A percentile compares a stretch with the other conserved stretches of the same genome.
These are phyloP conservation scores for Stygiomarasmius scandens DNA, from an alignment of 1,284 basidiomycete species.

Conservation along the genomic window DNA sequence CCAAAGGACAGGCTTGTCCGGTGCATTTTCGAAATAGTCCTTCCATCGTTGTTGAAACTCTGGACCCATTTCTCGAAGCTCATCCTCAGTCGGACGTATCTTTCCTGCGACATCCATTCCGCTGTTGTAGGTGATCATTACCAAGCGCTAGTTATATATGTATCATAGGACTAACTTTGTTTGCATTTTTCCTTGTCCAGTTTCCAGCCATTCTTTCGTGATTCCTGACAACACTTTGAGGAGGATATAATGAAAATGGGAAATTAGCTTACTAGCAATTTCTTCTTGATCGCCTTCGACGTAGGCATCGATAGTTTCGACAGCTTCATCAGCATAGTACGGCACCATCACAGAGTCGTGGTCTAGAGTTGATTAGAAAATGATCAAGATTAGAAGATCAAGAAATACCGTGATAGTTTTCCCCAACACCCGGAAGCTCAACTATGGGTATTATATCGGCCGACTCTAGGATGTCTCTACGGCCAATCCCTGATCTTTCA, in stretches of 20 bases:
- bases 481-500: slow-evolving; percentile 33
- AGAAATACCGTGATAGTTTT: slow-evolving; percentile 39
- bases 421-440: slow-evolving; percentile 37
- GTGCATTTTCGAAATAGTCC: slow-evolving; percentile 6
- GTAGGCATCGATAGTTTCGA: slow-evolving; percentile 46
- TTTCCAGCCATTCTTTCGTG: no score
- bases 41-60: slow-evolving; percentile 14
- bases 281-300: slow-evolving; percentile 37
- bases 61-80: slow-evolving; percentile 16
- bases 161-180: no score
- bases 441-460: slow-evolving; percentile 28
- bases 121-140: no score
- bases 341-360: slow-evolving; percentile 40
- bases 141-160: no score
- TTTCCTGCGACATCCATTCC: slow-evolving; percentile 19
- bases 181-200: no score
- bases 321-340: slow-evolving; percentile 39
- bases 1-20: slow-evolving; percentile 18
- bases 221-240: no score
- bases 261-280: slow-evolving; percentile 30
- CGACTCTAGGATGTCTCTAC: slow-evolving; percentile 25
- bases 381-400: neutral
- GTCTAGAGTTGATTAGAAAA: slow-evolving; percentile 34
- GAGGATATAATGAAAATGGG: neutral
- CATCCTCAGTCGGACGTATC: slow-evolving; percentile 12